Evolutionary conservation across 352 stramenopile species (phyloP), one percentile per base, ranked within the genome.

Genomic region (Globisporangium cylindrosporum): DNA sequence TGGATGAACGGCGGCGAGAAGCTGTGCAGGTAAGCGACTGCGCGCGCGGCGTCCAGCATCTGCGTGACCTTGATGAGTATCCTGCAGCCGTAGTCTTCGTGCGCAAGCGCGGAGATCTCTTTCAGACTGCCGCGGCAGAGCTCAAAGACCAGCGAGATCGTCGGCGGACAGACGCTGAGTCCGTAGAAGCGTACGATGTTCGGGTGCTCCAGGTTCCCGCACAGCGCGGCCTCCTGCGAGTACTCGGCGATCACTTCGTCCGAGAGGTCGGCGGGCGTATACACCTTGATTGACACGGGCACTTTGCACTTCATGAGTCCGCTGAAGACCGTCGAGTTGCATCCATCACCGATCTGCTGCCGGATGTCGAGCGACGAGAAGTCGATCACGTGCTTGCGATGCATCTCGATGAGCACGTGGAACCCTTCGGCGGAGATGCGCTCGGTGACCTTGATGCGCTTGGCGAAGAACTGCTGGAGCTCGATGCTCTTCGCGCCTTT

Each of bases 351-450:
- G 56, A 90, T 87, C 4, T 75, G 77, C 34, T 79, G 67, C 32
- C 79, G 78, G 32, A 90, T 34, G 51, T 89, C 77, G 41, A 90
- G 64, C 14, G 86, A 86, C 10, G 81, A 79, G 58, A 90, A 90
- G 68, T 90, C 82, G 60, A 90, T 88, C 62, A 90, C 82, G 69
- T 84, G 83, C 67, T 89, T 88, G 59, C 82, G 79, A 51, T 90
- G 79, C 81, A 90, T 90, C 62, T 90, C 80, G 60, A 90, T 87
- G 64, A 90, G 75, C 49, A 90, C 76, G 49, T 90, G 81, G n/a
- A 90, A 74, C 7, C 81, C 80, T 36, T 87, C 76, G 4, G 81
- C 82, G 9, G 81, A 90, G 10, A 88, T 73, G 20, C 82, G 78
- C 59, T 90, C 81, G 0, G 72, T 69, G 49, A 86, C 73, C 9